Evolutionary conservation across 176 grass and related monocot genomes (phyloP), one percentile per base, ranked within the genome.

Genomic region (Aechmea fasciata): DNA sequence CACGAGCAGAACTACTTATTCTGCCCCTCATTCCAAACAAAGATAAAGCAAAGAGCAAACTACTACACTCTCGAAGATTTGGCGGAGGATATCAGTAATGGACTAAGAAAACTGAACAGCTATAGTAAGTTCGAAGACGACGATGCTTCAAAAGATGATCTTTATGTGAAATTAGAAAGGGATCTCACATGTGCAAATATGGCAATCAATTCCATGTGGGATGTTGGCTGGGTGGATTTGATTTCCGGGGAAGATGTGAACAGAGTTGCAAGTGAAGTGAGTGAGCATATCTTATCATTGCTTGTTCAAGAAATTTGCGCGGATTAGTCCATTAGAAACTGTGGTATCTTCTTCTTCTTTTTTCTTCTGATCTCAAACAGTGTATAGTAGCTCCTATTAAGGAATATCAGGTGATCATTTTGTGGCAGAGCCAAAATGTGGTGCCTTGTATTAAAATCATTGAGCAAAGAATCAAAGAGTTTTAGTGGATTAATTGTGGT

Each of bases 91-190:
- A 53, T 84, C 68, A 68, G 18, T 11, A 24, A 65, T 0, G 78
- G 75, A 52, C 84, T 81, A 13, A 51, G 6, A 51, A 76, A 73
- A 75, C 76, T 96, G 49, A 74, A 33, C 14, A 73, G 14, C 47
- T 88, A 91, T 48, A 68, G 52, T 0, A 51, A 75, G 3, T 10
- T 75, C 47, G 11, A 65, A 1, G 26, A 70, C 14, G 54, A 6
- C 51, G 13, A 8, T 54, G 20, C 51, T 67, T 52, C 18, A 1
- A 86, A 80, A 78, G 88, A 91, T n/a, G 63, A 11, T 52, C 48
- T 88, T 17, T 71, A 75, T 69, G 12, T 80, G 57, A 96, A 83
- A 25, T 75, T 96, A 83, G 88, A 91, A 80, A 96, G 72, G 67
- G 92, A 96, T 72, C 67, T 96, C 3, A 63, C 54, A 25, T 91